Base-by-base conservation (phyloP, 768 basidiomycete genomes). In the Lentinula aciculospora region DNA sequence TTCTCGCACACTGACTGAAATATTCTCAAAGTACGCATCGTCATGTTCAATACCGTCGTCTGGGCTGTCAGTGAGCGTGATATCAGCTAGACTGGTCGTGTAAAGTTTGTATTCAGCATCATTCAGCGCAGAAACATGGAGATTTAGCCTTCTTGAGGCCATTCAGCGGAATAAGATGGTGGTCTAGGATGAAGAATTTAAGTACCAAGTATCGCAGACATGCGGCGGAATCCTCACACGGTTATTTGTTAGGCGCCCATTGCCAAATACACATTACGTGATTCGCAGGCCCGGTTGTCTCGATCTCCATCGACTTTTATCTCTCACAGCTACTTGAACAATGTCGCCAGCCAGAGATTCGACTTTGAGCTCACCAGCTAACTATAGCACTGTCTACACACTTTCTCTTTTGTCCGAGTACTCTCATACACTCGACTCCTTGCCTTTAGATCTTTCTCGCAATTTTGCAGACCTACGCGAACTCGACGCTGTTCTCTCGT, bases 391-490 rank as follows among this genome's bases (percentile, higher is more conserved):
- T 2, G 79, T 85, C 25, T 84, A 87, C 72, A 77, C 86, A 7
- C 81, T 91, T 61, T 69, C 82, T 40, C 77, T 92, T 59, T 83
- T 94, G 64, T 77, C 82, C 58, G 92, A 94, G 70, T 94, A 92
- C 76, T 86, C 86, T 15, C 94, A 98, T 71, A 86, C 89, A 27
- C 88, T 98, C 70, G 95, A 97, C 75, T 82, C 94, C 21, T 83
- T 98, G 57, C 96, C 96, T 58, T 81, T 90, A 61, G 94, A 97
- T 73, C 86, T 99, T 71, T 96, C 96, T 12, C 86, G 92, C 71
- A 88, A 86, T 72, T 92, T 97, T 71, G 92, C 89, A 10, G 97
- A 99, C 79, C 84, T 99, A 55, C 91, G 94, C 62, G 97, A 99
- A 74, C 90, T 99, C 73, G 97, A 98, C 71, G 97, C 96, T 58